These are phyloP conservation scores for Alnus rubra DNA, from an alignment of 306 rosid genomes.

Conservation along the genomic window DNA sequence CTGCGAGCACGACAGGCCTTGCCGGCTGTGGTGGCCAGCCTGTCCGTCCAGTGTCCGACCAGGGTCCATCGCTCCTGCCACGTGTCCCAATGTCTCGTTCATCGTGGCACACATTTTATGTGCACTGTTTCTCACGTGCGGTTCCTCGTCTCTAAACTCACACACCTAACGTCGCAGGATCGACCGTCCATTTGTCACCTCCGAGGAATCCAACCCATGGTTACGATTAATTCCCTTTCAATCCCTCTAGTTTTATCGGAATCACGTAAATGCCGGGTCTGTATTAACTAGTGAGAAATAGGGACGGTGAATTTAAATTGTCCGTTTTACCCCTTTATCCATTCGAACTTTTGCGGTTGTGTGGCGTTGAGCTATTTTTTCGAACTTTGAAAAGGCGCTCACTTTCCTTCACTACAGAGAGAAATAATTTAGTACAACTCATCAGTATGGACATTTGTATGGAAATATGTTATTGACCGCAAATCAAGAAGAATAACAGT, in stretches of 20 bases:
- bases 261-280: not conserved
- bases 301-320: not conserved
- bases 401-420: conserved; percentile 5
- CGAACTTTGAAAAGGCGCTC: conserved; percentile 30
- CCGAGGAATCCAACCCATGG: conserved; percentile 2
- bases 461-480: not conserved
- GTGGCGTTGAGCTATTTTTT: not conserved
- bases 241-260: no score
- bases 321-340: conserved; percentile 42
- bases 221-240: no score
- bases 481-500: not conserved
- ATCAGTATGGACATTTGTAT: not conserved
- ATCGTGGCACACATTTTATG: not conserved
- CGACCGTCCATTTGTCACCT: not conserved
- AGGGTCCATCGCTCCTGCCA: conserved; percentile 17
- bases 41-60: conserved; percentile 11
- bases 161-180: not conserved
- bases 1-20: conserved; percentile 16
- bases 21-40: conserved; percentile 37
- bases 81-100: not conserved
- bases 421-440: not conserved
- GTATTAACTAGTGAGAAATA: not conserved
- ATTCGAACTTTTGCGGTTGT: not conserved
- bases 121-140: conserved; percentile 15
- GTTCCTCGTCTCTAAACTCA: not conserved